These are phyloP conservation scores for Blastobotrys raffinosifermentans DNA, from an alignment of 1,139 yeast species.

Conservation along the genomic window DNA sequence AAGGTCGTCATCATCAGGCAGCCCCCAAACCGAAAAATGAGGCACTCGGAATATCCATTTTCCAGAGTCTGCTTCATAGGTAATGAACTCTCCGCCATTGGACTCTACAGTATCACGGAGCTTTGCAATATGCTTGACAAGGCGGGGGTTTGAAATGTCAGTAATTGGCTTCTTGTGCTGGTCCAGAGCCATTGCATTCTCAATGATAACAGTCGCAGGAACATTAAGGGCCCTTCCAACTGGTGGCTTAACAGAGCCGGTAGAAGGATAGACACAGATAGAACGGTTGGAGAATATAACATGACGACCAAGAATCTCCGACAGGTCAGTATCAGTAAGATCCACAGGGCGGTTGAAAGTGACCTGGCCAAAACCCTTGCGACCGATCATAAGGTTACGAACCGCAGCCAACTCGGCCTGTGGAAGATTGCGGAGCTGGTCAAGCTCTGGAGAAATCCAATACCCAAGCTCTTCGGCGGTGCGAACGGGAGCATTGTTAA, in stretches of 20 bases:
- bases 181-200: conserved; percentile 43
- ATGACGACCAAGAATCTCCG: conserved; percentile 48
- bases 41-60: conserved; percentile 78
- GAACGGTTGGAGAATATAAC: conserved; percentile 52
- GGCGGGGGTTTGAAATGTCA: conserved; percentile 40
- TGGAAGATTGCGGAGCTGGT: conserved; percentile 45
- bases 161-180: conserved; percentile 30
- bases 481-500: conserved; percentile 8
- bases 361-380: conserved; percentile 69
- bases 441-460: conserved; percentile 74
- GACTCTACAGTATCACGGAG: conserved; percentile 42
- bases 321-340: conserved; percentile 46
- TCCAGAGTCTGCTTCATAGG: conserved; percentile 73
- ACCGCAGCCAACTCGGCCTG: conserved; percentile 50
- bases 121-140: conserved; percentile 40
- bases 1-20: conserved; percentile 57
- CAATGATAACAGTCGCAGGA: conserved; percentile 78
- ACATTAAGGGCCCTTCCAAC: conserved; percentile 72
- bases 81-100: conserved; percentile 70
- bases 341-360: conserved; percentile 71
- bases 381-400: conserved; percentile 68
- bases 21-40: conserved; percentile 93
- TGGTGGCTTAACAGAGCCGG: conserved; percentile 49
- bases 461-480: conserved; percentile 45
- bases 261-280: conserved; percentile 60